A percentile compares a stretch with the other conserved stretches of the same genome.
Evolutionary conservation across 768 basidiomycete species (phyloP).

Genomic region (Phaffia australis): DNA sequence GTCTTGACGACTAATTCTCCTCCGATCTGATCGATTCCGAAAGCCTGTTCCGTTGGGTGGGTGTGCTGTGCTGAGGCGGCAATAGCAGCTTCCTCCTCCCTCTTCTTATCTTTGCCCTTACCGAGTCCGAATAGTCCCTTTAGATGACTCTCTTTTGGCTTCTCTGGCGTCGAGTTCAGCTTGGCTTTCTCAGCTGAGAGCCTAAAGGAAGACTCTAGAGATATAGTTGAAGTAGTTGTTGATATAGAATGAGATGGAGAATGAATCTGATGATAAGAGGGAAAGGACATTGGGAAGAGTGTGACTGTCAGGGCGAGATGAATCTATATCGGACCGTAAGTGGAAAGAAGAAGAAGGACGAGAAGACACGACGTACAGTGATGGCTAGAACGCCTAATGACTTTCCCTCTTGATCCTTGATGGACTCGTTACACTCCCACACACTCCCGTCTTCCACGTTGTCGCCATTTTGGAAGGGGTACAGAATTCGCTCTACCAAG

Average conservation of each 20-base stretch:
- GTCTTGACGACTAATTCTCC: conserved; percentile 4
- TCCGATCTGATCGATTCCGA: conserved; percentile 6
- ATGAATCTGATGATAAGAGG: not conserved
- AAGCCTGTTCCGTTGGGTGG: not conserved
- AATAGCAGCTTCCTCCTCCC: conserved; percentile 9
- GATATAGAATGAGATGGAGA: not conserved
- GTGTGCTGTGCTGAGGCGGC: not conserved
- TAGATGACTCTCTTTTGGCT: conserved; percentile 1
- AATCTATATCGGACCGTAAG: not conserved
- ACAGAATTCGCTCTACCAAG: not conserved
- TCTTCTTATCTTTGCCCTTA: conserved; percentile 14
- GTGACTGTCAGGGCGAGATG: not conserved
- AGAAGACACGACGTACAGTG: not conserved
- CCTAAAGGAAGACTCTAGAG: too few species aligned
- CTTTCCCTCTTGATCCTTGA: not conserved
- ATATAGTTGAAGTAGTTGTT: not conserved
- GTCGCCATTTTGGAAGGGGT: too few species aligned
- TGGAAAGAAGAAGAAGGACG: not conserved
- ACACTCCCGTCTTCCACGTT: not conserved
- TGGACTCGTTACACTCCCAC: conserved; percentile 1
- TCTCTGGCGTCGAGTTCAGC: not conserved
- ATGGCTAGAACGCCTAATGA: not conserved
- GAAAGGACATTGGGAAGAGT: not conserved
- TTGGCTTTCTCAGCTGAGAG: not conserved
- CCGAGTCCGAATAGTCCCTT: not conserved